Base-by-base conservation (phyloP, 129 eudicot genomes). In the Silybum marianum region DNA sequence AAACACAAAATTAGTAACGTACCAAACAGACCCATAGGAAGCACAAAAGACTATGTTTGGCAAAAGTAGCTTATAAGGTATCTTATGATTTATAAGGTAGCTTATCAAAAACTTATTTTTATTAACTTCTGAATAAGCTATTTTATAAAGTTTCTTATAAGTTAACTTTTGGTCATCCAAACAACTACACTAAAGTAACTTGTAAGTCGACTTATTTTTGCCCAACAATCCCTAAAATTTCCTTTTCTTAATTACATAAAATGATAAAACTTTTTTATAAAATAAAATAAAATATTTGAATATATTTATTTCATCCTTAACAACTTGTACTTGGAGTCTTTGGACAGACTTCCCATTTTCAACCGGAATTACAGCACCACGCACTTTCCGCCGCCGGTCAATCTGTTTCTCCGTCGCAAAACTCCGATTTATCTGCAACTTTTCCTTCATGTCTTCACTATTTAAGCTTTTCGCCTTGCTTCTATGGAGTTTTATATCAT, bases 391-490 rank as follows among this genome's bases (percentile, higher is more conserved):
- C 81, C 74, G 78, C 82, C 86, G 85, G 81, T 82, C 77, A 82
- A 76, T 62, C 76, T 54, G 9, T 21, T 46, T 82, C 71, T 48
- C 85, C 80, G 62, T 6, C 0, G 22, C 71, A 38, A 2, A 62
- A 3, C 86, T 24, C 48, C 86, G 86, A 77, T 77, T 77, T 21
- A 18, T 22, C 80, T 44, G 39, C 69, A 38, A 39, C 78, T 38
- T 70, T 23, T 10, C 11, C 42, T 66, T 90, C 72, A 85, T 90
- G 94, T 85, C 86, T 83, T 77, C 84, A 32, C 0, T 79, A 16
- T 19, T 69, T 3, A 63, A 75, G 63, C 39, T 85, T 19, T 25
- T 82, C 14, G 24, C 78, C 11, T 76, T 88, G 21, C 80, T 87
- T 74, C 69, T 83, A 32, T 48, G 42, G 67, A 81, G 32, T 81